Percentiles rank a stretch among this genome's conserved stretches.
Evolutionary conservation across 345 rosid genomes (phyloP).

Genomic region (Acer saccharum): DNA sequence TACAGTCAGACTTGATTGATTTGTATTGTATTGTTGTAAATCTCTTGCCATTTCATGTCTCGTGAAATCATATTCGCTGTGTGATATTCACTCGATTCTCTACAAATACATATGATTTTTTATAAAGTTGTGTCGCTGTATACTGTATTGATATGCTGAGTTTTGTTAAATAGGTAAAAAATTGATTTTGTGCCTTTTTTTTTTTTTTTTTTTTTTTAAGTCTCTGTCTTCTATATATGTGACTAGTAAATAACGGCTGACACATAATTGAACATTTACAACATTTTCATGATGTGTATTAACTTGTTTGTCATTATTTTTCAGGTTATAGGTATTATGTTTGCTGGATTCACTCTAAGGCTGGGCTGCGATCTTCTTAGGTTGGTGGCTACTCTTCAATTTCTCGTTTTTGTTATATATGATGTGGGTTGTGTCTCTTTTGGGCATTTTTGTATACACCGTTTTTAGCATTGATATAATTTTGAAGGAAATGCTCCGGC

Average conservation of each 20-base stretch:
- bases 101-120: not conserved
- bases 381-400: constrained; percentile 14
- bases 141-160: not conserved
- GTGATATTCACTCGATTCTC: not conserved
- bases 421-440: too few relatives aligned
- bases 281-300: not conserved
- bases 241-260: not conserved
- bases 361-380: constrained; percentile 30
- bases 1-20: not conserved
- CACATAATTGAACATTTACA: not conserved
- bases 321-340: constrained; percentile 46
- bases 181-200: not conserved
- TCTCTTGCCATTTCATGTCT: not conserved
- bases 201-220: not conserved
- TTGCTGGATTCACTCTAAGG: constrained; percentile 34
- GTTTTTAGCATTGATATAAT: too few relatives aligned
- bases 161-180: not conserved
- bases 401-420: not conserved
- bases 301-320: not conserved
- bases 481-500: too few relatives aligned
- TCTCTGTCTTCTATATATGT: not conserved
- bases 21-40: not conserved
- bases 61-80: not conserved
- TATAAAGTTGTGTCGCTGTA: not conserved
- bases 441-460: too few relatives aligned